These are phyloP conservation scores for Tolypocladium inflatum DNA, from an alignment of 2,329 filamentous ascomycete genomes.

Conservation along the genomic window DNA sequence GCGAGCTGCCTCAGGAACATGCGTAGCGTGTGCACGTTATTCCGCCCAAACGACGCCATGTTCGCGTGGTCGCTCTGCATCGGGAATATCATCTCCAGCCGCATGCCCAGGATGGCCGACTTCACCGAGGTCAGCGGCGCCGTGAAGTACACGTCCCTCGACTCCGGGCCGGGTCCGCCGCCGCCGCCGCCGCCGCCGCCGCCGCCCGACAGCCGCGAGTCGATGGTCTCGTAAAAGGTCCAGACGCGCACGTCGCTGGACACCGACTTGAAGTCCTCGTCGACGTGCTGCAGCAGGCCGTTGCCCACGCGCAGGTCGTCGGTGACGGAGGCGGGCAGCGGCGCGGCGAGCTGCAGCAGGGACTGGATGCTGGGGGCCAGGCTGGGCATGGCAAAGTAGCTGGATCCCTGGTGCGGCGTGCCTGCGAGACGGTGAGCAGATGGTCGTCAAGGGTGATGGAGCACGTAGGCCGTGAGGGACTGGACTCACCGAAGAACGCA, in stretches of 20 bases:
- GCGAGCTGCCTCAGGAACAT: conserved; percentile 26
- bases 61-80: conserved; percentile 46
- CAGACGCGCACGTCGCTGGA: conserved; percentile 50
- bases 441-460: too few relatives aligned
- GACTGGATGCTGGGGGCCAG: conserved; percentile 44
- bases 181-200: conserved; percentile 12
- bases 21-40: conserved; percentile 38
- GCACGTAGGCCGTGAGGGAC: not conserved
- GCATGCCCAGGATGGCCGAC: conserved; percentile 39
- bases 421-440: conserved; percentile 19
- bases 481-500: conserved; percentile 45
- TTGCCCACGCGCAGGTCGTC: conserved; percentile 41
- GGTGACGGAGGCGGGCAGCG: conserved; percentile 40
- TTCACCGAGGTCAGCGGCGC: conserved; percentile 50
- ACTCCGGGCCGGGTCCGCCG: not conserved
- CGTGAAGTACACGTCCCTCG: conserved; percentile 43
- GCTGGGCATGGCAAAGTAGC: conserved; percentile 49
- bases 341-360: conserved; percentile 39
- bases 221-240: conserved; percentile 55
- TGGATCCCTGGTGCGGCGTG: conserved; percentile 54
- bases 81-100: conserved; percentile 41
- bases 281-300: conserved; percentile 34
- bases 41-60: conserved; percentile 42
- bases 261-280: conserved; percentile 46
- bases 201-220: conserved; percentile 42